Evolutionary conservation across 805 yeast species (phyloP).

Genomic region (Saturnispora hagleri): DNA sequence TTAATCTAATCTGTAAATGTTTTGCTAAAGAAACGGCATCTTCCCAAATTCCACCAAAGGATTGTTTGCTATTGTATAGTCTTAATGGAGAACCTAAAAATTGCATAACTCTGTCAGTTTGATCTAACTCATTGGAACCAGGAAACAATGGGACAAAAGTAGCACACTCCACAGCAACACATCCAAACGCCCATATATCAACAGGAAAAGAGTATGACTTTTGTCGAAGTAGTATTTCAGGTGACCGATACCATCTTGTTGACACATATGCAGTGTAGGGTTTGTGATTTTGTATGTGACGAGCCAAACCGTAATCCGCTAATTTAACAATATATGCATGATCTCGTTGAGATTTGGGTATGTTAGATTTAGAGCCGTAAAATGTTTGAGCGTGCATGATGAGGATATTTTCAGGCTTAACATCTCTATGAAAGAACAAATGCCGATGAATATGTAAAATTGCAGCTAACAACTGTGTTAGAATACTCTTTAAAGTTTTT

Average conservation of each 20-base stretch:
- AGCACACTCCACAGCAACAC: constrained; percentile 66
- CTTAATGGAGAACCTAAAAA: constrained; percentile 64
- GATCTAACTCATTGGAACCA: constrained; percentile 73
- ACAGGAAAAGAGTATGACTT: constrained; percentile 56
- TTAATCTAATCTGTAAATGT: constrained; percentile 23
- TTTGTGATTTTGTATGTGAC: constrained; percentile 42
- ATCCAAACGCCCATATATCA: constrained; percentile 84
- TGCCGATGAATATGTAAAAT: constrained; percentile 69
- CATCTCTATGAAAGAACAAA: constrained; percentile 75
- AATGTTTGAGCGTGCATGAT: constrained; percentile 50
- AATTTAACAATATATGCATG: constrained; percentile 56
- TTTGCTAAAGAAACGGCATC: constrained; percentile 47
- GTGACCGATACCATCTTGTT: constrained; percentile 82
- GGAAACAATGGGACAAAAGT: constrained; percentile 75
- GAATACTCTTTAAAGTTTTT: constrained; percentile 52
- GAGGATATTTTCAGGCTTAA: constrained; percentile 88
- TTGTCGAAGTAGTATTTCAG: constrained; percentile 65
- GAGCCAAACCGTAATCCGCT: constrained; percentile 75
- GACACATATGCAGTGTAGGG: constrained; percentile 71
- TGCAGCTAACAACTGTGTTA: constrained; percentile 67
- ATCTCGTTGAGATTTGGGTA: constrained; percentile 33
- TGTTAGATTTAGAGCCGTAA: constrained; percentile 33
- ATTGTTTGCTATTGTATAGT: constrained; percentile 1
- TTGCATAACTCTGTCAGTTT: constrained; percentile 56
- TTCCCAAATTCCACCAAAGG: constrained; percentile 72